Evolutionary conservation across 495 filamentous ascomycete genomes (phyloP).

Genomic region (Haplographium delicatum): DNA sequence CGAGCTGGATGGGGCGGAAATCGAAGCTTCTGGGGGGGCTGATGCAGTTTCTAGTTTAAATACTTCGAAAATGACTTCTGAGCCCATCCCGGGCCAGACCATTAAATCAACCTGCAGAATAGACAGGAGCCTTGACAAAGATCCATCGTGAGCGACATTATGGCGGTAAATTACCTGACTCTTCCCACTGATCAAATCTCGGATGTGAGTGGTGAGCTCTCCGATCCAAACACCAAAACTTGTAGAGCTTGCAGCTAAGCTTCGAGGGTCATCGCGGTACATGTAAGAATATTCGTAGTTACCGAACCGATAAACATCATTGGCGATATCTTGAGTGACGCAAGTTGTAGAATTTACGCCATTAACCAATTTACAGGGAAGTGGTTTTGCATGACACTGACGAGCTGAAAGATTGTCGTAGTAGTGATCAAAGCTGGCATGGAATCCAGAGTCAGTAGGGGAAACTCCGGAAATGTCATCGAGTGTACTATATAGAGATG

Average conservation of each 20-base stretch:
- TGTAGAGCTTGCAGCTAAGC: slow-evolving; percentile 48
- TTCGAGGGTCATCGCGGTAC: slow-evolving; percentile 52
- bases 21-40: background rate
- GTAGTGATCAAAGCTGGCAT: slow-evolving; percentile 63
- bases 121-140: slow-evolving; percentile 51
- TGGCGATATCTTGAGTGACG: slow-evolving; percentile 47
- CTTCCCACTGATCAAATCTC: slow-evolving; percentile 35
- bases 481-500: slow-evolving; percentile 43
- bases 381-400: slow-evolving; percentile 57
- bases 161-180: slow-evolving; percentile 49
- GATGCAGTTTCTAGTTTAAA: slow-evolving; percentile 32
- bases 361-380: slow-evolving; percentile 50
- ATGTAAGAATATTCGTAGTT: slow-evolving; percentile 67
- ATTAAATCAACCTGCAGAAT: slow-evolving; percentile 62
- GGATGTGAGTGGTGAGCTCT: slow-evolving; percentile 55
- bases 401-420: slow-evolving; percentile 68
- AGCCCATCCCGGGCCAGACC: slow-evolving; percentile 73
- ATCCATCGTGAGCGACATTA: slow-evolving; percentile 68
- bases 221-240: slow-evolving; percentile 60
- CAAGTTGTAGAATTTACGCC: slow-evolving; percentile 43
- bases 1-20: slow-evolving; percentile 5
- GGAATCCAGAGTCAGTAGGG: slow-evolving; percentile 49
- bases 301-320: slow-evolving; percentile 61
- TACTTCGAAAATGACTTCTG: slow-evolving; percentile 64
- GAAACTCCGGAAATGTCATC: slow-evolving; percentile 56